Conservation (phyloP, 1,284 basidiomycete genomes). For the Ceratobasidium sp. region DNA sequence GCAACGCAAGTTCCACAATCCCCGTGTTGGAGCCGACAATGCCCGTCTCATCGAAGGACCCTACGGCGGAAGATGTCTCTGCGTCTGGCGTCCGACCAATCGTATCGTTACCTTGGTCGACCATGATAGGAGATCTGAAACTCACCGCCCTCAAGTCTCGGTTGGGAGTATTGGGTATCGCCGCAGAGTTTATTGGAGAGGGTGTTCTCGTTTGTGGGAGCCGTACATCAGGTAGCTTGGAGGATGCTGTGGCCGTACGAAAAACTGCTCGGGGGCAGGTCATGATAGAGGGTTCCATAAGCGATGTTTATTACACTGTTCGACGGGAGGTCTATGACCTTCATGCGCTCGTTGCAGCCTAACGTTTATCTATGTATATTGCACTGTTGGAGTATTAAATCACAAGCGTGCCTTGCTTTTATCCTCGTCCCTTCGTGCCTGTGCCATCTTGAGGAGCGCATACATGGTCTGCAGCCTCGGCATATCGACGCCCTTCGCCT, state of each 20-base stretch:
- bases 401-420: slow-evolving; percentile 38
- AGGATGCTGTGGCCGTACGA: slow-evolving; percentile 83
- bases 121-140: slow-evolving; percentile 96
- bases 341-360: slow-evolving; percentile 74
- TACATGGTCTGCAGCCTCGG: slow-evolving; percentile 57
- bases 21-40: slow-evolving; percentile 60
- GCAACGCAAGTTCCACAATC: slow-evolving; percentile 79
- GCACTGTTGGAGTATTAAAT: background rate
- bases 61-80: slow-evolving; percentile 58
- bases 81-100: slow-evolving; percentile 55
- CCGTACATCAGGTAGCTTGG: slow-evolving; percentile 61
- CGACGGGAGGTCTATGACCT: slow-evolving; percentile 87
- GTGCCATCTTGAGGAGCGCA: slow-evolving; percentile 56
- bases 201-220: slow-evolving; percentile 93
- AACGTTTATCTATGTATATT: slow-evolving; percentile 22
- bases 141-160: slow-evolving; percentile 85
- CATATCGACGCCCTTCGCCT: slow-evolving; percentile 54
- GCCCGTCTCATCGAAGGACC: slow-evolving; percentile 9
- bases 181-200: slow-evolving; percentile 92
- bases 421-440: slow-evolving; percentile 48
- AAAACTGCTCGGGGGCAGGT: slow-evolving; percentile 86
- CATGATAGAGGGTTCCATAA: slow-evolving; percentile 87
- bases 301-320: slow-evolving; percentile 88
- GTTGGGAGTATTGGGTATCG: slow-evolving; percentile 76
- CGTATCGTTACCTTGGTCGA: slow-evolving; percentile 77